Conservation (phyloP, 2,329 filamentous ascomycete species). For the Monosporascus sp. region DNA sequence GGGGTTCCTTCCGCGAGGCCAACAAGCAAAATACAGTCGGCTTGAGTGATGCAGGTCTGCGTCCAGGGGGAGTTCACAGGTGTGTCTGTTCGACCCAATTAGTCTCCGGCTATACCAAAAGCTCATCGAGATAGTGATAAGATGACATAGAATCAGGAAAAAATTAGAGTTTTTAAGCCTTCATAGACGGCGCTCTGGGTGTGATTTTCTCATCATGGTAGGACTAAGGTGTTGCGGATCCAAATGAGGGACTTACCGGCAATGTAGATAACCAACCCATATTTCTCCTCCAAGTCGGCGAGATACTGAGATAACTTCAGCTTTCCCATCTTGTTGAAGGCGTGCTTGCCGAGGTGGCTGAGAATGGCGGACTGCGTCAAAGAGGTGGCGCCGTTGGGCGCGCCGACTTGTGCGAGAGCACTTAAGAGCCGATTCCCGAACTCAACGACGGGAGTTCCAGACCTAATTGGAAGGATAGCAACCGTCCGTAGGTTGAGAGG, state of each 20-base stretch:
- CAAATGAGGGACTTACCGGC: constrained; percentile 52
- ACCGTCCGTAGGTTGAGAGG: constrained; percentile 91
- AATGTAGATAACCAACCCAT: constrained; percentile 89
- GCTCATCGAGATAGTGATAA: constrained; percentile 2
- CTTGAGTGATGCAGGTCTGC: constrained; percentile 93
- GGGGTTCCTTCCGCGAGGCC: constrained; percentile 87
- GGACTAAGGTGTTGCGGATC: neutral
- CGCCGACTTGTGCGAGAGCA: constrained; percentile 83
- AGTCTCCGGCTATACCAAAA: constrained; percentile 16
- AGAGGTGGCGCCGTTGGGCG: constrained; percentile 82
- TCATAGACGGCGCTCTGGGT: constrained; percentile 48
- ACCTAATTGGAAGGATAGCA: constrained; percentile 82
- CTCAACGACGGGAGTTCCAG: constrained; percentile 89
- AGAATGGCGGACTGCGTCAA: constrained; percentile 91
- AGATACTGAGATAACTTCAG: constrained; percentile 93
- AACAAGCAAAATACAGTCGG: constrained; percentile 91
- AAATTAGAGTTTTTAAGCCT: constrained; percentile 61
- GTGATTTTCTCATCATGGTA: constrained; percentile 48
- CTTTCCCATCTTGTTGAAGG: constrained; percentile 96
- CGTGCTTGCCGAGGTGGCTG: constrained; percentile 90
- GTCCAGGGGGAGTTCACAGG: constrained; percentile 98
- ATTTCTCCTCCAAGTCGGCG: constrained; percentile 95
- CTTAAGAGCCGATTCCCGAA: constrained; percentile 87
- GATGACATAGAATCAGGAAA: constrained; percentile 48
- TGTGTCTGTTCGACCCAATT: constrained; percentile 58